Base-by-base conservation (phyloP, 164 flowering plant species). In the Magnolia changhungtana region DNA sequence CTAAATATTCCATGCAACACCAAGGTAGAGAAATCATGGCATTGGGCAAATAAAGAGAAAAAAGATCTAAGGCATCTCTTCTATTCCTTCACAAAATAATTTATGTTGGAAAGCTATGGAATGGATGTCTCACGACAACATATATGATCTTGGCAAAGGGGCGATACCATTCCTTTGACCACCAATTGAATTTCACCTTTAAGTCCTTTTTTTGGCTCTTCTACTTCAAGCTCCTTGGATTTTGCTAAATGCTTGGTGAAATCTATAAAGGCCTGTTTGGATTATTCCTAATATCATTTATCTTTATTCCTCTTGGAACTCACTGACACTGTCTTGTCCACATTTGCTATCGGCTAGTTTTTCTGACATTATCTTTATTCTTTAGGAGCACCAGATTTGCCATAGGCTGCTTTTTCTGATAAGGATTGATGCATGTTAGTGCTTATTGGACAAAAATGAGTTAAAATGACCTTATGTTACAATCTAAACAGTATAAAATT, bases 71-170 rank as follows among this genome's bases (percentile, higher is more conserved):
- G 74, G 64, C 64, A 72, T 72, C 74, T 72, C 64, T 72, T 10
- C 63, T 72, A 50, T 72, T 72, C 61, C 74, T 72, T 72, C 6
- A 13, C 4, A 9, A 71, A 37, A 3, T 11, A 20, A 27, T 23
- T 10, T 71, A 23, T 71, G 73, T 21, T 51, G 63, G 16, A 71
- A 71, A 71, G 73, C 59, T 71, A 16, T 9, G 27, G 61, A 16
- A 49, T 71, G 73, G 13, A 55, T 71, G 29, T 10, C 14, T 71
- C 16, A 19, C 21, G 64, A 21, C 74, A 72, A 19, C 74, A 72
- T 72, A 72, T 72, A 72, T 72, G 63, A 72, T 72, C 64, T 11
- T 52, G 1, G 27, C n/a, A 27, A 72, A 51, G 18, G 61, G 74
- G 61, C 2, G 29, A 72, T 72, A n/a, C 50, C 50, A 72, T n/a